Evolutionary conservation across 2,329 filamentous ascomycete genomes (phyloP), one percentile per base, ranked within the genome.

Genomic region (Epicoccum nigrum): DNA sequence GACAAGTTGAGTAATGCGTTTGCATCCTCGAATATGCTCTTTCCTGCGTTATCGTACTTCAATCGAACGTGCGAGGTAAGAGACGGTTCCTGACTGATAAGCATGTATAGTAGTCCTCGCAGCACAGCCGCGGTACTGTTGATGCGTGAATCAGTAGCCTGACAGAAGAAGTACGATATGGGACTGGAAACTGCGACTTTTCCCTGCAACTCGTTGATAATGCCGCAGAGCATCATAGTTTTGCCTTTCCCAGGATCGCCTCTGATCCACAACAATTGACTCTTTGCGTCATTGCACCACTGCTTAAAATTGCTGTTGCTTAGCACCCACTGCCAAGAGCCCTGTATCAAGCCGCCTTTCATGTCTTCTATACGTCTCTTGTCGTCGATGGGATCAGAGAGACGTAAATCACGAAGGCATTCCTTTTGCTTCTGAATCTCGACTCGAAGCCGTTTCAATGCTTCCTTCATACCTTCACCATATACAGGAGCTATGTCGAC

Each of bases 41-140:
- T 49, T 16, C 50, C 47, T 1, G 40, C 38, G 4, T 13, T 3
- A 13, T 56, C 41, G 41, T 51, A 19, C 37, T 42, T 50, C 16
- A 47, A 46, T 2, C 47, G 50, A 7, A 59, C n/a, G 15, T 59
- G 46, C 15, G 7, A 5, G n/a, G 15, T 27, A 30, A 59, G 50
- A 9, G 34, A 39, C 4, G 35, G 50, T 7, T 54, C 27, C 38
- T 76, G 60, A 0, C 49, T 33, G 1, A 75, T 42, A 0, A 83
- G 64, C 9, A 74, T 27, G 32, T 71, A 78, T 0, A 81, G 65
- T 0, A 83, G 64, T 0, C 79, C 76, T 0, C 75, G 71, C 1
- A 82, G 55, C 0, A 80, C 72, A 1, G 76, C 66, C 0, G 58
- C 68, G 0, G 74, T 73, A 38, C 59, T 76, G 51, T 77, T 79